These are phyloP conservation scores for Heterobasidion annosum DNA, from an alignment of 1,284 basidiomycete species.

Conservation along the genomic window DNA sequence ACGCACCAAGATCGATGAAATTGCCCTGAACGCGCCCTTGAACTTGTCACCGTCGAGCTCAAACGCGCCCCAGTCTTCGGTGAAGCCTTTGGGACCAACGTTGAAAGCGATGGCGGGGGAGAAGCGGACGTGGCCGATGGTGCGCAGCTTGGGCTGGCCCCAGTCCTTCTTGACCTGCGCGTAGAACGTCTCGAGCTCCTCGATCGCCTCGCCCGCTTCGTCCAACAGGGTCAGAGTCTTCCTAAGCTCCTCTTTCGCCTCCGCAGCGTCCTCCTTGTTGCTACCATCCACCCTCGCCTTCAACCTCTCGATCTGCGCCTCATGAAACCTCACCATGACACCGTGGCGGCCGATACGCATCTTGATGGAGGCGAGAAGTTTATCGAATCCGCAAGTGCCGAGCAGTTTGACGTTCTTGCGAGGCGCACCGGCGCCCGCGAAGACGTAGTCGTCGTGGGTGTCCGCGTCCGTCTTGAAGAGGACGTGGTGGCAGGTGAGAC, in stretches of 20 bases:
- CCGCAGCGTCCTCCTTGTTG: neutral
- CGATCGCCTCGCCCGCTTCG: conserved; percentile 13
- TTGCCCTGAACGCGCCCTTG: conserved; percentile 18
- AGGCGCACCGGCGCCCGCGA: too few relatives aligned
- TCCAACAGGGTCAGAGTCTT: conserved; percentile 11
- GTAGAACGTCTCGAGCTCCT: conserved; percentile 14
- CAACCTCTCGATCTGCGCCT: neutral
- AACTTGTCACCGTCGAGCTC: conserved; percentile 22
- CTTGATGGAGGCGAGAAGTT: conserved; percentile 23
- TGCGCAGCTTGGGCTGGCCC: conserved; percentile 15
- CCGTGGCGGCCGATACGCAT: conserved; percentile 19
- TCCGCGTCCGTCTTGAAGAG: conserved; percentile 17
- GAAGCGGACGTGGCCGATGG: conserved; percentile 21
- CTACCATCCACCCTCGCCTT: neutral
- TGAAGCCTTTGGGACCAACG: conserved; percentile 18
- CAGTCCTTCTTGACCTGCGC: conserved; percentile 15
- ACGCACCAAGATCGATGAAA: conserved; percentile 21
- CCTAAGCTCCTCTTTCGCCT: too few relatives aligned
- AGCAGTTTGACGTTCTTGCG: too few relatives aligned
- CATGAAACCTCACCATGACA: conserved; percentile 6
- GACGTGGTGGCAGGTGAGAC: conserved; percentile 25
- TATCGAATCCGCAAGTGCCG: too few relatives aligned
- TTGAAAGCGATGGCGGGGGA: conserved; percentile 16
- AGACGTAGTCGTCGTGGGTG: conserved; percentile 20
- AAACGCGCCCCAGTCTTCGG: conserved; percentile 21